Base-by-base conservation (phyloP, 495 filamentous ascomycete species). In the Aspergillus saccharolyticus region DNA sequence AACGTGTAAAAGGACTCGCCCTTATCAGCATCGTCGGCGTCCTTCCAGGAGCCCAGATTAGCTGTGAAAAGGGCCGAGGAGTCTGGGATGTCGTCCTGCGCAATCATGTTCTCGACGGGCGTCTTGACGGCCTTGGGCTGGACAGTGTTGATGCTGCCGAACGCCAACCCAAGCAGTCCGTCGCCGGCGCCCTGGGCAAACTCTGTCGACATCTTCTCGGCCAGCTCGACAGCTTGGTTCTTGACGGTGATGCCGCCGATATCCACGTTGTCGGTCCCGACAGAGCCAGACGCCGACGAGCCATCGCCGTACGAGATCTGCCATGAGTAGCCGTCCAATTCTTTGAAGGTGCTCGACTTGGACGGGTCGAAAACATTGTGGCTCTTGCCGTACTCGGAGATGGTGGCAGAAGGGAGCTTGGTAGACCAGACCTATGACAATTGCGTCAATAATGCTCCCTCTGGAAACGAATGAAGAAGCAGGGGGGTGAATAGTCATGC, bases 101-200 rank as follows among this genome's bases (percentile, higher is more conserved):
- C 65, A 60, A 89, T 88, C 87, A 91, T 89, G 72, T 89, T 91
- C 65, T 86, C 82, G 18, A 91, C 82, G 0, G 86, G 85, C 1
- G 88, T 91, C n/a, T 76, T 70, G 42, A 89, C 86, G 3, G 22
- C 24, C 47, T 76, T 74, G 0, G 85, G 79, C 52, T 75, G 71
- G 55, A 90, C 83, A 2, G 85, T 88, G 75, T 90, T 91, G 78
- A 89, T 86, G 49, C 65, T 80, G 46, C 82, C 75, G 56, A 80
- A 91, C 7, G 85, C 88, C 14, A 93, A 79, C 18, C 89, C 89
- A 4, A 91, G 76, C 19, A 91, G 80, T 18, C 89, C 89, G 61
- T 91, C 88, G n/a, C 84, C 82, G 3, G 74, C 71, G 42, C 80
- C 78, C 53, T 78, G 62, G 18, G 74, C 67, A 62, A 91, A 91